A percentile compares a stretch with the other conserved stretches of the same genome.
Evolutionary conservation across 805 yeast species (phyloP).

Genomic region (Ogataea kodamae): DNA sequence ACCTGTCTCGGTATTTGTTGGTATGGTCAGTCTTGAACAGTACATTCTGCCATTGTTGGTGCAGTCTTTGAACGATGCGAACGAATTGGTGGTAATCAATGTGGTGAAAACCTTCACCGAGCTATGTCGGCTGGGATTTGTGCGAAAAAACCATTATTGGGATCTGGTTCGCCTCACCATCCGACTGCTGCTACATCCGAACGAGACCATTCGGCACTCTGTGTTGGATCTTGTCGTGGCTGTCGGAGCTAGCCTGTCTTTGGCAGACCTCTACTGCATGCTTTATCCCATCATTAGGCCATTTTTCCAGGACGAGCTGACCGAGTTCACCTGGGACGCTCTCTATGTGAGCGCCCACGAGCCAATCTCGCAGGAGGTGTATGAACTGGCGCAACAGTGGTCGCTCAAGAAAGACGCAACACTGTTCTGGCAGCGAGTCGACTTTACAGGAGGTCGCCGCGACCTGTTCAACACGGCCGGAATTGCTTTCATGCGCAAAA

Average conservation of each 20-base stretch:
- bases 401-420: slow-evolving; percentile 61
- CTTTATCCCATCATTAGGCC: slow-evolving; percentile 77
- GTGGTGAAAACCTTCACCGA: slow-evolving; percentile 61
- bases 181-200: slow-evolving; percentile 76
- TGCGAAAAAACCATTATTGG: slow-evolving; percentile 49
- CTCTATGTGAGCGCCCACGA: slow-evolving; percentile 63
- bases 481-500: slow-evolving; percentile 32
- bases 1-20: slow-evolving; percentile 74
- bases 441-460: slow-evolving; percentile 25
- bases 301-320: slow-evolving; percentile 72
- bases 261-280: slow-evolving; percentile 81
- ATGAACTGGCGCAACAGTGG: slow-evolving; percentile 67
- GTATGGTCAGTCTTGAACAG: slow-evolving; percentile 78
- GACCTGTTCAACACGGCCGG: slow-evolving; percentile 48
- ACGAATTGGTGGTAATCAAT: slow-evolving; percentile 72
- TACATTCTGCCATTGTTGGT: slow-evolving; percentile 80
- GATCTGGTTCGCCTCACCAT: slow-evolving; percentile 50
- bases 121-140: slow-evolving; percentile 53
- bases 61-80: slow-evolving; percentile 81
- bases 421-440: slow-evolving; percentile 71
- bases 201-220: slow-evolving; percentile 76
- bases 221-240: slow-evolving; percentile 59
- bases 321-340: slow-evolving; percentile 61
- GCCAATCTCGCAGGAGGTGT: slow-evolving; percentile 65
- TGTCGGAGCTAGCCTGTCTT: slow-evolving; percentile 56